Evolutionary conservation across 2,329 filamentous ascomycete species (phyloP).

Genomic region (Fusarium chaquense): DNA sequence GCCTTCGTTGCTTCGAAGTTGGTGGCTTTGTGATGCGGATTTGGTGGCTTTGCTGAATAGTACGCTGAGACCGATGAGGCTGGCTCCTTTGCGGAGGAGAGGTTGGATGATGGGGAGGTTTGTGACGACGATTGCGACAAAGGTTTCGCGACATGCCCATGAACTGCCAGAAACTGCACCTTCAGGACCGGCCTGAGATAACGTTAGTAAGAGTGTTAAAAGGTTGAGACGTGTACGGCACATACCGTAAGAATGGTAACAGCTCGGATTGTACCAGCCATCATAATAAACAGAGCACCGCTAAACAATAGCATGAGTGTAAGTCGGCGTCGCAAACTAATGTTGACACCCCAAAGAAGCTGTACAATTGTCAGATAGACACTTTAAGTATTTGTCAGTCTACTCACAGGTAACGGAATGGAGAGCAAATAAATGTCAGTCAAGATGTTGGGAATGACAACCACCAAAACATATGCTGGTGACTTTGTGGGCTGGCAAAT

Average conservation of each 20-base stretch:
- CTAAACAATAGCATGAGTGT: slow-evolving; percentile 41
- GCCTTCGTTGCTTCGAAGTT: slow-evolving; percentile 34
- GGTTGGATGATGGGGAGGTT: slow-evolving; percentile 48
- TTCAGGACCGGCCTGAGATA: slow-evolving; percentile 23
- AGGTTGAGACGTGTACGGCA: rapidly evolving
- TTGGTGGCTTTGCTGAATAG: slow-evolving; percentile 35
- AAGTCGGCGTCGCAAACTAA: slow-evolving; percentile 38
- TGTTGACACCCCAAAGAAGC: slow-evolving; percentile 44
- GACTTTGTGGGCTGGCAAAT: slow-evolving; percentile 41
- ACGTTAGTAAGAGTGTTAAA: background rate
- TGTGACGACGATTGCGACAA: slow-evolving; percentile 55
- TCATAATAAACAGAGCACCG: slow-evolving; percentile 42
- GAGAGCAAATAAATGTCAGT: slow-evolving; percentile 38
- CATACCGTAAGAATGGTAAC: slow-evolving; percentile 37
- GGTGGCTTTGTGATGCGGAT: slow-evolving; percentile 39
- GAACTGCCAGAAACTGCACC: slow-evolving; percentile 37
- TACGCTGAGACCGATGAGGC: slow-evolving; percentile 35
- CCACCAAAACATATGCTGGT: slow-evolving; percentile 36
- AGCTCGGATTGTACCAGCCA: slow-evolving; percentile 40
- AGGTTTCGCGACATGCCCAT: slow-evolving; percentile 56
- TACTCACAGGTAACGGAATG: slow-evolving; percentile 36
- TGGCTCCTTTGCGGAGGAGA: slow-evolving; percentile 37
- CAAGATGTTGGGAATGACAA: slow-evolving; percentile 40
- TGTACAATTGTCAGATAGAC: background rate
- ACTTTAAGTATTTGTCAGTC: rapidly evolving